Evolutionary conservation across 2,329 filamentous ascomycete genomes (phyloP).

Genomic region (Diplodia corticola): DNA sequence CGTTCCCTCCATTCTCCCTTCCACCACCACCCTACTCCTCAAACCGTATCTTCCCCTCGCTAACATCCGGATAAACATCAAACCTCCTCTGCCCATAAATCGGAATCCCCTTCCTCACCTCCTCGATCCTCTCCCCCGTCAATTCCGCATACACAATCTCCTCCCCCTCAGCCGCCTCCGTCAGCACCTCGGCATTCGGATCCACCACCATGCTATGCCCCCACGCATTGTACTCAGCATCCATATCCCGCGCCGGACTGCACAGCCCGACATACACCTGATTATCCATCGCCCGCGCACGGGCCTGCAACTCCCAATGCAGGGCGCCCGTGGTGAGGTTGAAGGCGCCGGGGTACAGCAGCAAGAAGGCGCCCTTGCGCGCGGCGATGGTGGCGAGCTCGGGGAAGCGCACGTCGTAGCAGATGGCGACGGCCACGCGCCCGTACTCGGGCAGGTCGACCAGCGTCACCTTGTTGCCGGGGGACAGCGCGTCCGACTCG

Average conservation of each 20-base stretch:
- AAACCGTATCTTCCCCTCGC: slow-evolving; percentile 54
- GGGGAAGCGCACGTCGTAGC: slow-evolving; percentile 96
- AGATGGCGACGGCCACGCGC: slow-evolving; percentile 84
- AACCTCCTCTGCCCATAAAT: slow-evolving; percentile 83
- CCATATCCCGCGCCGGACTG: slow-evolving; percentile 79
- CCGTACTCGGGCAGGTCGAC: slow-evolving; percentile 88
- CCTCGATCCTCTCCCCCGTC: slow-evolving; percentile 66
- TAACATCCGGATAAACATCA: slow-evolving; percentile 93
- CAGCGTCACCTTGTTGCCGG: slow-evolving; percentile 82
- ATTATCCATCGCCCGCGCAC: slow-evolving; percentile 86
- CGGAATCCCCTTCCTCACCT: slow-evolving; percentile 80
- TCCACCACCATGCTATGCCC: slow-evolving; percentile 88
- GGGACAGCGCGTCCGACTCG: slow-evolving; percentile 84
- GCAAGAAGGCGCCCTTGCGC: slow-evolving; percentile 78
- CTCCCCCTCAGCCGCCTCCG: slow-evolving; percentile 76
- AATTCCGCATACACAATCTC: slow-evolving; percentile 74
- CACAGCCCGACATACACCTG: slow-evolving; percentile 93
- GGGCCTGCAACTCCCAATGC: slow-evolving; percentile 84
- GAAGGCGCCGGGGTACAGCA: slow-evolving; percentile 96
- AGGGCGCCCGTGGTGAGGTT: slow-evolving; percentile 89
- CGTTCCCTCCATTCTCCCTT: too few relatives aligned
- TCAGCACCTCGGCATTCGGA: slow-evolving; percentile 80
- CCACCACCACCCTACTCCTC: slow-evolving; percentile 35
- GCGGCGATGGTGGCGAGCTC: slow-evolving; percentile 89
- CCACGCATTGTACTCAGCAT: slow-evolving; percentile 81